Conservation (phyloP, 208 protist genomes). For the Trypanosoma scelopori region DNA sequence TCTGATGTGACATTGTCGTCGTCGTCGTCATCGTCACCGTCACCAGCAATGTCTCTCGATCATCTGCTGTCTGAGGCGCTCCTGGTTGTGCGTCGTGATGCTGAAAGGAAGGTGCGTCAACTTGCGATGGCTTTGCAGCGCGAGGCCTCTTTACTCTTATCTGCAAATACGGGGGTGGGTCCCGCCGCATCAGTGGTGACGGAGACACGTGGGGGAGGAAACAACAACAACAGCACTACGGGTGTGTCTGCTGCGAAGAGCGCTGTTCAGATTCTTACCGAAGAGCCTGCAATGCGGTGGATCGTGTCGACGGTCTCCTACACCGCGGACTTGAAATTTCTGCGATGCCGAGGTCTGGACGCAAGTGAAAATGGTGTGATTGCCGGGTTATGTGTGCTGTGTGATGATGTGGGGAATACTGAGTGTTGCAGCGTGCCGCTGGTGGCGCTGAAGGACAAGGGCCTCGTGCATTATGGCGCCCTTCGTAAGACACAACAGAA, state of each 20-base stretch:
- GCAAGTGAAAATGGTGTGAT: neutral
- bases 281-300: slow-evolving; percentile 2
- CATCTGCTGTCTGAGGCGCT: slow-evolving; percentile 20
- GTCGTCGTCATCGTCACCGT: no score
- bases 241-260: neutral
- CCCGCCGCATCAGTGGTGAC: neutral
- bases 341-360: neutral
- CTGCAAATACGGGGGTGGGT: neutral
- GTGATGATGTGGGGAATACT: slow-evolving; percentile 20
- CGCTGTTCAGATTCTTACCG: neutral
- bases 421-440: slow-evolving; percentile 18
- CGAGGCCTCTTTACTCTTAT: slow-evolving; percentile 13
- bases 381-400: slow-evolving; percentile 16
- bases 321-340: slow-evolving; percentile 11
- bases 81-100: slow-evolving; percentile 9
- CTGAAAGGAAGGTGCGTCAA: slow-evolving; percentile 6
- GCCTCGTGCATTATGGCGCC: slow-evolving; percentile 6
- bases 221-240: neutral
- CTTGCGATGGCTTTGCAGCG: slow-evolving; percentile 1
- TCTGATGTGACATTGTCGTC: slow-evolving; percentile 9
- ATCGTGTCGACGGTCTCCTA: slow-evolving; percentile 9
- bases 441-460: slow-evolving; percentile 10
- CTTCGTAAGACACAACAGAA: neutral
- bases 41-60: slow-evolving; percentile 5
- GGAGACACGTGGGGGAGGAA: neutral